Evolutionary conservation across 2,329 filamentous ascomycete genomes (phyloP).

Genomic region (Ilyonectria mors-panacis): DNA sequence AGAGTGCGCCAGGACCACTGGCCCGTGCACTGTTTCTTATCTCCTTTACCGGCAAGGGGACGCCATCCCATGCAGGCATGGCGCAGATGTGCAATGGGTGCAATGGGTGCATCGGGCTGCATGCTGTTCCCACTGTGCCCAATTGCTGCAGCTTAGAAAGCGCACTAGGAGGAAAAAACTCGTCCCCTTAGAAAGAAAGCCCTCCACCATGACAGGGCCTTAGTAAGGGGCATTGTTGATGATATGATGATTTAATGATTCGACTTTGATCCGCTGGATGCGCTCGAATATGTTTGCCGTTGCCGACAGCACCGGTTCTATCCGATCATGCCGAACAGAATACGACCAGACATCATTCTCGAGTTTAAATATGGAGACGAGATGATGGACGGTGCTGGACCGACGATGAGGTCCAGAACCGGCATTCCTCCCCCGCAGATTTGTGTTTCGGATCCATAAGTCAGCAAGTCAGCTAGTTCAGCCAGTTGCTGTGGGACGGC

Average conservation of each 20-base stretch:
- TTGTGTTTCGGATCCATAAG: background rate
- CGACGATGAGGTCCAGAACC: background rate
- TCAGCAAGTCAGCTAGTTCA: background rate
- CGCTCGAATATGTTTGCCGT: constrained; percentile 9
- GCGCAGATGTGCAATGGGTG: background rate
- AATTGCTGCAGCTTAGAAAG: background rate
- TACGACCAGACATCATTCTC: background rate
- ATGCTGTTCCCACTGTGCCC: background rate
- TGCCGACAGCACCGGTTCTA: background rate
- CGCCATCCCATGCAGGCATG: constrained; percentile 5
- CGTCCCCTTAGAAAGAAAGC: constrained; percentile 10
- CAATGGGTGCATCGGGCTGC: background rate
- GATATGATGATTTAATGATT: constrained; percentile 30
- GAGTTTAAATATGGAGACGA: background rate
- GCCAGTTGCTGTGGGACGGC: constrained; percentile 18
- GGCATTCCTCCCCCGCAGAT: constrained; percentile 15
- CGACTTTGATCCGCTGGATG: constrained; percentile 21
- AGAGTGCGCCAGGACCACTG: constrained; percentile 32
- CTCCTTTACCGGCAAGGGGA: constrained; percentile 24
- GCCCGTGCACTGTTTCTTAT: constrained; percentile 41
- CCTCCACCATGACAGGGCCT: constrained; percentile 27
- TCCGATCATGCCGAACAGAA: background rate
- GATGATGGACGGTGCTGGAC: background rate
- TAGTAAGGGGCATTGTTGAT: constrained; percentile 31
- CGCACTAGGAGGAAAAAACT: constrained; percentile 7